Evolutionary conservation across 2,329 filamentous ascomycete genomes (phyloP).

Genomic region (Sphaerulina musiva): DNA sequence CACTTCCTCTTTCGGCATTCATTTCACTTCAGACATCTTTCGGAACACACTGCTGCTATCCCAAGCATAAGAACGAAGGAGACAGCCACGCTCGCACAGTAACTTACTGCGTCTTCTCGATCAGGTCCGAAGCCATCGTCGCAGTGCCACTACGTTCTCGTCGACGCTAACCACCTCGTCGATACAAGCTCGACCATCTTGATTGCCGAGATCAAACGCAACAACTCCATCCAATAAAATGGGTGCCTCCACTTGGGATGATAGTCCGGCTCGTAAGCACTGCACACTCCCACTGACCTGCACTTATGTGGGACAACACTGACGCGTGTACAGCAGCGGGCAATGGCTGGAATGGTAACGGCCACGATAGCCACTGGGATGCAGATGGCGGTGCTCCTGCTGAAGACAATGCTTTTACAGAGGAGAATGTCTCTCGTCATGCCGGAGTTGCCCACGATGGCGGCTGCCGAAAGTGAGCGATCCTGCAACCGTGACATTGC

Average conservation of each 20-base stretch:
- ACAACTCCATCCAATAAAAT: slow-evolving; percentile 2
- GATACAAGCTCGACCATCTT: not conserved
- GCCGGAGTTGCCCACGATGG: slow-evolving; percentile 25
- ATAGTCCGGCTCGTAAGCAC: slow-evolving; percentile 20
- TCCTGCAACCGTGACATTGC: not conserved
- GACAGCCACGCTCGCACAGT: not conserved
- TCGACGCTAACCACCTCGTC: not conserved
- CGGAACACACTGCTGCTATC: not conserved
- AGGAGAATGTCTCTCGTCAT: slow-evolving; percentile 29
- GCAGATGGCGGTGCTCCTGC: slow-evolving; percentile 7
- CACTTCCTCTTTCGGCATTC: not conserved
- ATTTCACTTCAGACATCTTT: not conserved
- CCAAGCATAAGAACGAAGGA: not conserved
- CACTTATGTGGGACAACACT: slow-evolving; percentile 1
- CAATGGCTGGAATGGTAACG: slow-evolving; percentile 20
- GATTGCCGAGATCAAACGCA: not conserved
- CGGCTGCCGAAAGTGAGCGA: slow-evolving; percentile 41
- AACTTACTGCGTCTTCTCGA: not conserved
- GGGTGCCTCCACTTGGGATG: slow-evolving; percentile 25
- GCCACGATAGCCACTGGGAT: slow-evolving; percentile 13
- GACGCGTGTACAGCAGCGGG: slow-evolving; percentile 11
- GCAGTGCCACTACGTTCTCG: not conserved
- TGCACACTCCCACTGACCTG: not conserved
- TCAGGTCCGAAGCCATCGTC: not conserved
- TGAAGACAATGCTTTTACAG: slow-evolving; percentile 17